A percentile compares a stretch with the other conserved stretches of the same genome.
phyloP scores from a whole-genome alignment of 495 filamentous ascomycete species.

The Penicillium herquei region DNA sequence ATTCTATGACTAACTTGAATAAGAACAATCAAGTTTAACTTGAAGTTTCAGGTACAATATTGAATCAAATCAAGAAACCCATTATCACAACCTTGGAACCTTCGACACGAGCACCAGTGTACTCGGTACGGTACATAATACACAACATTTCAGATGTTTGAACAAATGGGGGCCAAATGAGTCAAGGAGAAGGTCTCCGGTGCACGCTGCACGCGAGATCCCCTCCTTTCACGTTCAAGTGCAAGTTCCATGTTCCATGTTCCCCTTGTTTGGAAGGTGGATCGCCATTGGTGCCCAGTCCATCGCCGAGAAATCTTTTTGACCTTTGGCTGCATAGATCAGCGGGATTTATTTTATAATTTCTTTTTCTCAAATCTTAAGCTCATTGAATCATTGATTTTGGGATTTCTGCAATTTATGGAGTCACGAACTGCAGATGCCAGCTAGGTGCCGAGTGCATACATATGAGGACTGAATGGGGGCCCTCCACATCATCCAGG shows the following conservation, averaged over 20 bases:
- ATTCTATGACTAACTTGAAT: too few relatives aligned
- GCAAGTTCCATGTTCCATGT: slow-evolving; percentile 1
- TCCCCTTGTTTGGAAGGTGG: slow-evolving; percentile 4
- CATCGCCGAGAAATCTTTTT: slow-evolving; percentile 11
- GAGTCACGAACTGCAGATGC: background rate
- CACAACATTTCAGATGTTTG: too few relatives aligned
- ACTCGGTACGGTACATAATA: too few relatives aligned
- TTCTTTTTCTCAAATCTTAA: slow-evolving; percentile 4
- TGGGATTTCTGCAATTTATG: background rate
- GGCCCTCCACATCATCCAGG: too few relatives aligned
- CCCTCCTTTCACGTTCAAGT: background rate
- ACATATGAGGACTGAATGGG: too few relatives aligned
- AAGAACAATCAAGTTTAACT: too few relatives aligned
- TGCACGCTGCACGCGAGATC: slow-evolving; percentile 21
- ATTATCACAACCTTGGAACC: too few relatives aligned
- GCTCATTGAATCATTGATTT: background rate
- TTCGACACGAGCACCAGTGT: too few relatives aligned
- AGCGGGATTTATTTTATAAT: background rate
- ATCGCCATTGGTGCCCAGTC: slow-evolving; percentile 26
- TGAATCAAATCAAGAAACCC: too few relatives aligned
- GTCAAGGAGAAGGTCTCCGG: slow-evolving; percentile 20
- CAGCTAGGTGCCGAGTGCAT: too few relatives aligned
- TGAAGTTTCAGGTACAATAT: too few relatives aligned
- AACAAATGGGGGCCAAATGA: background rate
- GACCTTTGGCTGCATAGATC: slow-evolving; percentile 7